These are phyloP conservation scores for Gyrodon lividus DNA, from an alignment of 768 basidiomycete species.

Conservation along the genomic window DNA sequence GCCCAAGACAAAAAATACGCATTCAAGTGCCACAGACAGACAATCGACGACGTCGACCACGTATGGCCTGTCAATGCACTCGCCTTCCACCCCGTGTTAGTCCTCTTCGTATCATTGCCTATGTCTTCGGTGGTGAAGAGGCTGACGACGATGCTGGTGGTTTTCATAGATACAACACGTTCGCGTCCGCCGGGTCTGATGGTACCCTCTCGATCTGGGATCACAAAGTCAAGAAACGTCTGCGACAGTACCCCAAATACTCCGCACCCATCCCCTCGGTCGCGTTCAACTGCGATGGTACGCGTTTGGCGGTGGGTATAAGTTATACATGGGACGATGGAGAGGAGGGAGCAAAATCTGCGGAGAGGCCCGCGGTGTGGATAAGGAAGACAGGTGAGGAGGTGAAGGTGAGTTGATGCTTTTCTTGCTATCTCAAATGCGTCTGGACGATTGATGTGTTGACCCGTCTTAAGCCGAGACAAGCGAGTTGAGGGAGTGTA, in stretches of 20 bases:
- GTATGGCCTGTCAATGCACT: conserved; percentile 97
- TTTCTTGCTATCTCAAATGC: neutral
- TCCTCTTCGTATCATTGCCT: conserved; percentile 7
- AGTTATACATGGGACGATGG: conserved; percentile 93
- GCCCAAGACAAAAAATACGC: conserved; percentile 80
- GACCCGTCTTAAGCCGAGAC: conserved; percentile 19
- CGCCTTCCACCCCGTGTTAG: conserved; percentile 87
- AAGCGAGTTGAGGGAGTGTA: conserved; percentile 3
- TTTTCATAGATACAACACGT: conserved; percentile 77
- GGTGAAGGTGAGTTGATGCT: conserved; percentile 54
- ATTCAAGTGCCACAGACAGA: conserved; percentile 94
- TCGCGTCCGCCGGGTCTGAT: conserved; percentile 94
- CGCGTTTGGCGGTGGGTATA: conserved; percentile 77
- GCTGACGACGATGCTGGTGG: neutral
- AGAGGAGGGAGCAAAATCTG: conserved; percentile 64
- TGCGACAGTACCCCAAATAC: conserved; percentile 87
- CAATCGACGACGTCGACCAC: conserved; percentile 87
- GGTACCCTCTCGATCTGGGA: conserved; percentile 96
- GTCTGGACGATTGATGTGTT: neutral
- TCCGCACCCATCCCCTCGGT: conserved; percentile 71
- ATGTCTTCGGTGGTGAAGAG: neutral
- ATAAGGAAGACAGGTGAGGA: conserved; percentile 72
- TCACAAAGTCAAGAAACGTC: conserved; percentile 91
- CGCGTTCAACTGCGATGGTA: conserved; percentile 82
- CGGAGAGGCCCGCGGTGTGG: conserved; percentile 58